These are phyloP conservation scores for Centella asiatica DNA, from an alignment of 129 eudicot species.

Conservation along the genomic window DNA sequence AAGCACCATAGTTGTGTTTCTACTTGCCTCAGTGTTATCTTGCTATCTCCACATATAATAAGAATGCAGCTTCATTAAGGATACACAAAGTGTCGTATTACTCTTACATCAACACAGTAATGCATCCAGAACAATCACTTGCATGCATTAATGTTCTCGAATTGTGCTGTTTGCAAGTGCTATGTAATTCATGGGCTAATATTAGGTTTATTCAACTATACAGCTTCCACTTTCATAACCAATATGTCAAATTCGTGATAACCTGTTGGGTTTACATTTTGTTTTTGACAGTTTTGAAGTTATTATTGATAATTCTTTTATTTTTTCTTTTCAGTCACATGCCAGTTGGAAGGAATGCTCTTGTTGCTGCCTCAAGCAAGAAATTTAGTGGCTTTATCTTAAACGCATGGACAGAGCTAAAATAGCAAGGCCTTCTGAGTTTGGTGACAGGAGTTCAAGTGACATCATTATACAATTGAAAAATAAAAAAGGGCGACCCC, in stretches of 20 bases:
- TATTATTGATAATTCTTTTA: background rate
- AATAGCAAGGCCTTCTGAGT: conserved; percentile 15
- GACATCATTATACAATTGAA: conserved; percentile 48
- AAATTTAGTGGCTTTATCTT: conserved; percentile 18
- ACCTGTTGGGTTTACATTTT: background rate
- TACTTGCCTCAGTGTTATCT: too few relatives aligned
- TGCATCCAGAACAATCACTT: background rate
- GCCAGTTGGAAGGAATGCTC: conserved; percentile 11
- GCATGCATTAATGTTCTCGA: background rate
- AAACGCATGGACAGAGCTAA: conserved; percentile 45
- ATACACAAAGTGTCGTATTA: background rate
- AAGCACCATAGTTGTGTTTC: too few relatives aligned
- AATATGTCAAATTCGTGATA: background rate
- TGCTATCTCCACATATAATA: too few relatives aligned
- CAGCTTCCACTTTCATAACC: background rate
- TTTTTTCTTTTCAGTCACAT: conserved; percentile 5
- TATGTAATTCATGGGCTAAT: background rate
- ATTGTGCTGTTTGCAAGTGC: background rate
- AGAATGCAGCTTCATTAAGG: too few relatives aligned
- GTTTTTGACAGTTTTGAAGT: background rate
- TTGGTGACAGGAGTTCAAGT: conserved; percentile 45
- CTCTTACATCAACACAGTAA: too few relatives aligned
- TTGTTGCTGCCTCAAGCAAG: conserved; percentile 40
- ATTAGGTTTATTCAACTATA: background rate
- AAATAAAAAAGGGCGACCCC: conserved; percentile 39